Percentiles rank a stretch among this genome's conserved stretches.
Conservation (phyloP, 768 basidiomycete genomes). For the Suillus tomentosus region DNA sequence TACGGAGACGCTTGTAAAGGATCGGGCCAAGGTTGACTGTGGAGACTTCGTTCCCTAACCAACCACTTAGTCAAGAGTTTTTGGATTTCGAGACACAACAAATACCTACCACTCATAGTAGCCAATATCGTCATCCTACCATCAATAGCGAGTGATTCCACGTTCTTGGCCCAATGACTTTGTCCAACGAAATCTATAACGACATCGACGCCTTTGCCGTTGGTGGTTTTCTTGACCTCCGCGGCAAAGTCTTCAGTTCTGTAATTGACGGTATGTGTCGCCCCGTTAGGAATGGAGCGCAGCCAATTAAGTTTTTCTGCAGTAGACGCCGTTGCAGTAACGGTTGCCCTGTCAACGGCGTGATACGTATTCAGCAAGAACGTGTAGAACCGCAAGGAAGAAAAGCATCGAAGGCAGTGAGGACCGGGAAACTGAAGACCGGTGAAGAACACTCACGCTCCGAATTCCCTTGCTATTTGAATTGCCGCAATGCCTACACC, state of each 20-base stretch:
- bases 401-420: constrained; percentile 11
- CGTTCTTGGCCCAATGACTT: constrained; percentile 73
- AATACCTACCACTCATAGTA: constrained; percentile 59
- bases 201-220: constrained; percentile 74
- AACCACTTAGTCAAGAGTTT: constrained; percentile 22
- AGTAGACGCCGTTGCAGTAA: constrained; percentile 86
- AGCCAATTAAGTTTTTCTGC: constrained; percentile 82
- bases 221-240: constrained; percentile 68
- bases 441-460: constrained; percentile 56
- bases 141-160: constrained; percentile 68
- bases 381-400: constrained; percentile 1
- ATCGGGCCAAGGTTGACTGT: constrained; percentile 63
- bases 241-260: constrained; percentile 79
- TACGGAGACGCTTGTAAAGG: constrained; percentile 80
- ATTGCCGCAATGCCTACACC: constrained; percentile 89
- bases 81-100: constrained; percentile 17
- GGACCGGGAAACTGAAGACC: not conserved
- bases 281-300: constrained; percentile 61
- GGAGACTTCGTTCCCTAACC: constrained; percentile 48
- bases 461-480: constrained; percentile 75
- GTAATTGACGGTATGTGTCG: constrained; percentile 83
- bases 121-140: constrained; percentile 74
- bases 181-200: constrained; percentile 84
- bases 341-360: constrained; percentile 48
- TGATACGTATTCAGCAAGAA: constrained; percentile 14